These are phyloP conservation scores for Paxillus rubicundulus DNA, from an alignment of 768 basidiomycete genomes.

Conservation along the genomic window DNA sequence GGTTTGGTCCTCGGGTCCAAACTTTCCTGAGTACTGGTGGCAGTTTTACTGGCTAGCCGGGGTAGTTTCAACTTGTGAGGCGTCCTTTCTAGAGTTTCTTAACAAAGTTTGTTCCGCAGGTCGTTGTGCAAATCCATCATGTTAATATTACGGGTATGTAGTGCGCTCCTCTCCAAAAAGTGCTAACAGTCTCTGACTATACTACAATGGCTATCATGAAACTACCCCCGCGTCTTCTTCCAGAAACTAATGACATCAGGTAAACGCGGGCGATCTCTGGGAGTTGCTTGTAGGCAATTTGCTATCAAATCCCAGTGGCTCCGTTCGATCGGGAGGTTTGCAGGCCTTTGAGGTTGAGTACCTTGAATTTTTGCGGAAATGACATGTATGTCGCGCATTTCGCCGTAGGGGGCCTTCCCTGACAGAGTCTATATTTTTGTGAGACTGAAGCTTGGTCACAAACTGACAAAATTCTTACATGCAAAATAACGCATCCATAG, in stretches of 20 bases:
- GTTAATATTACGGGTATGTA: too few species aligned
- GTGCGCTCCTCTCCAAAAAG: too few species aligned
- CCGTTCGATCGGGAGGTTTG: background rate
- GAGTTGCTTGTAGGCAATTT: slow-evolving; percentile 4
- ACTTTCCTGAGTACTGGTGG: too few species aligned
- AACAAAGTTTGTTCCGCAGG: too few species aligned
- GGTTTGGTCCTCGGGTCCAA: too few species aligned
- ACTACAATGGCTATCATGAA: too few species aligned
- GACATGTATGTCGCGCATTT: background rate
- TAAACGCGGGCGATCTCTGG: background rate
- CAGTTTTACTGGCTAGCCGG: too few species aligned
- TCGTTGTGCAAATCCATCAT: too few species aligned
- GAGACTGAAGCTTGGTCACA: background rate
- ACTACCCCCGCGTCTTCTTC: background rate
- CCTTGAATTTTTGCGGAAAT: background rate
- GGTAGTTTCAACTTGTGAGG: too few species aligned
- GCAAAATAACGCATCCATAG: slow-evolving; percentile 20
- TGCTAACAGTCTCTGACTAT: too few species aligned
- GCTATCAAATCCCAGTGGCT: slow-evolving; percentile 5
- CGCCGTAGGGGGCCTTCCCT: slow-evolving; percentile 4
- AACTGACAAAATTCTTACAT: slow-evolving; percentile 3
- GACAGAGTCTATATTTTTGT: background rate
- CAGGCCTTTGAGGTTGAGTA: background rate
- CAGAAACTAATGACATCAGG: background rate
- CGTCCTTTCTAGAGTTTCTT: too few species aligned